Conservation (phyloP, 2,329 filamentous ascomycete genomes). For the Talaromyces sp. region DNA sequence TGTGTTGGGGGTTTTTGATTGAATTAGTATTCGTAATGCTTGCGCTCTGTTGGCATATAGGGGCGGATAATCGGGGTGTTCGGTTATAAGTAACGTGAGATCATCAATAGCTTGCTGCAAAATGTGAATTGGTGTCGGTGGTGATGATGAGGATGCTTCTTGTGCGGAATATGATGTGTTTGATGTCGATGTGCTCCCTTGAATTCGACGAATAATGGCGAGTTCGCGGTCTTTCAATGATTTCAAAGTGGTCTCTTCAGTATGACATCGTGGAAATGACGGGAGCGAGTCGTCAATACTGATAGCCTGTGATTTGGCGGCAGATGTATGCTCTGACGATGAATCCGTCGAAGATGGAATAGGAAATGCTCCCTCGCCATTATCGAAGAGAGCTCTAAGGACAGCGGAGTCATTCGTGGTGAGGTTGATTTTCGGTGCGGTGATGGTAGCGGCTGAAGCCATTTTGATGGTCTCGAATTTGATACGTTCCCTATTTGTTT, state of each 20-base stretch:
- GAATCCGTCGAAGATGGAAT: constrained; percentile 29
- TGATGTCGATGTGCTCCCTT: constrained; percentile 19
- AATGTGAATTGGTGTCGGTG: background rate
- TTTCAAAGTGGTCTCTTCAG: constrained; percentile 26
- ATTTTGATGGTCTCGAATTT: constrained; percentile 4
- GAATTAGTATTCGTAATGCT: constrained; percentile 36
- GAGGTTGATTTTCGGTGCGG: constrained; percentile 22
- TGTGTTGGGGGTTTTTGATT: constrained; percentile 16
- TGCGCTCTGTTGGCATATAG: constrained; percentile 55
- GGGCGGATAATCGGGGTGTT: constrained; percentile 48
- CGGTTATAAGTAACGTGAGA: constrained; percentile 40
- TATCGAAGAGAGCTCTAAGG: constrained; percentile 44
- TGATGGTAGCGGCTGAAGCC: constrained; percentile 17
- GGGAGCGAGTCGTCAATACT: constrained; percentile 37
- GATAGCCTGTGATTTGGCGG: constrained; percentile 18
- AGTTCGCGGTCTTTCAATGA: constrained; percentile 37
- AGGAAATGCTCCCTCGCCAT: constrained; percentile 24
- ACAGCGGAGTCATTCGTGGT: constrained; percentile 43
- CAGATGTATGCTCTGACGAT: constrained; percentile 25
- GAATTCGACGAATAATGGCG: constrained; percentile 37
- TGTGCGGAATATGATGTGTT: constrained; percentile 4
- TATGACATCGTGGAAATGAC: constrained; percentile 36
- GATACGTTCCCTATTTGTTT: too few relatives aligned
- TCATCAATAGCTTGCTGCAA: constrained; percentile 32
- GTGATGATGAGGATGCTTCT: constrained; percentile 13